Evolutionary conservation across 2,329 filamentous ascomycete species (phyloP).

Genomic region (Hypoxylon sp.): DNA sequence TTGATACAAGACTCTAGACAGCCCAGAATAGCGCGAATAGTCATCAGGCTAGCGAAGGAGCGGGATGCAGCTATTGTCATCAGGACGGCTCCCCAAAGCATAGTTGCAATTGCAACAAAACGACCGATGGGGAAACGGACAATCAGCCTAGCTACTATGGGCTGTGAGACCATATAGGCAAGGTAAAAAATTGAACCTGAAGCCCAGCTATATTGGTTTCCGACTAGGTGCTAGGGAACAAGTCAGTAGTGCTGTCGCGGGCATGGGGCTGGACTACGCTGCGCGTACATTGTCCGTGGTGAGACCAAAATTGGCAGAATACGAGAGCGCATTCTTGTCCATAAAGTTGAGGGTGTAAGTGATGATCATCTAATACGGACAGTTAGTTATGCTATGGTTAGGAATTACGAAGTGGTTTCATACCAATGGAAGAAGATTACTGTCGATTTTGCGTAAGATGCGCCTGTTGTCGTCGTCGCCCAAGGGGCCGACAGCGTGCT

Average conservation of each 20-base stretch:
- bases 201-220: conserved; percentile 41
- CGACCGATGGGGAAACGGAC: conserved; percentile 65
- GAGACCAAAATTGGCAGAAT: conserved; percentile 47
- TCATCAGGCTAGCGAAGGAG: conserved; percentile 69
- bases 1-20: conserved; percentile 70
- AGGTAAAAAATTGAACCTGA: conserved; percentile 66
- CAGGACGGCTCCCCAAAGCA: conserved; percentile 65
- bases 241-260: conserved; percentile 10
- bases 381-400: conserved; percentile 10
- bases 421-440: conserved; percentile 46
- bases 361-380: conserved; percentile 42
- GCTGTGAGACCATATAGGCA: conserved; percentile 63
- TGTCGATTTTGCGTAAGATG: conserved; percentile 49
- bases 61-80: conserved; percentile 65
- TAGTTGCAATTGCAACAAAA: conserved; percentile 60
- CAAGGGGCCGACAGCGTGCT: conserved; percentile 39
- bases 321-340: conserved; percentile 50
- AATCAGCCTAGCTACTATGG: conserved; percentile 62
- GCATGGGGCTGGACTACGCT: background rate
- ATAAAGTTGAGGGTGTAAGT: conserved; percentile 51
- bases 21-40: conserved; percentile 69
- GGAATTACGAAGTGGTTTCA: conserved; percentile 1
- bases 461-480: conserved; percentile 44
- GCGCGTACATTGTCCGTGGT: conserved; percentile 40
- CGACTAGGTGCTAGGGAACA: conserved; percentile 29